Base-by-base conservation (phyloP, 495 filamentous ascomycete genomes). In the Hyaloscypha variabilis region DNA sequence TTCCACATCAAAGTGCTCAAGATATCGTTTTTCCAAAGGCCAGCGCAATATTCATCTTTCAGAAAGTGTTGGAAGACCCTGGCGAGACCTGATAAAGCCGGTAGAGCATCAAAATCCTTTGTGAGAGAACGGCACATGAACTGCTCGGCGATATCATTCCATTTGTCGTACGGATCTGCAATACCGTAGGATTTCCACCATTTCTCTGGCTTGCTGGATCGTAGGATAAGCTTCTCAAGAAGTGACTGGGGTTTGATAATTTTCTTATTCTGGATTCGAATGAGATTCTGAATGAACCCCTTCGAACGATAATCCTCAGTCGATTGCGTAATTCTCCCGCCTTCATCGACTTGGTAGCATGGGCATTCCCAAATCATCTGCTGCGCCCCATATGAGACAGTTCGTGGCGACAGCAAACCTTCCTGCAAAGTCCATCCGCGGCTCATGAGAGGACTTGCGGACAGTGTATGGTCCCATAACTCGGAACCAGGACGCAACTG, bases 351-450 rank as follows among this genome's bases (percentile, higher is more conserved):
- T 26, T 66, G 73, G 26, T 68, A 64, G n/a, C 63, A 39, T 6
- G 70, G 59, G 51, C 72, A 74, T 29, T 72, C 69, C 34, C 69
- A 72, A 24, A 67, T 61, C 29, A 74, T 36, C 30, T 71, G 71
- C 36, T 74, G 70, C 10, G 63, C 51, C 36, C 67, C 73, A 58
- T 70, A 76, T 53, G 67, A 69, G 23, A 75, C 54, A n/a, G 70
- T 73, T 26, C 71, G 67, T 28, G 73, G 69, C 8, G 71, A 65
- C 23, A 76, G 60, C 23, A 73, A 61, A 14, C 67, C 66, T 65
- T 76, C 74, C 62, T 76, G 74, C 5, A 75, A 36, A n/a, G 68
- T 66, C 72, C 72, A 76, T 46, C 71, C 70, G 31, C 74, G 66
- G 3, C 30, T 65, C 62, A 74, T 71, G 6, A 72, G 66, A 65